Evolutionary conservation across 148 eudicot genomes (phyloP), one percentile per base, ranked within the genome.

Genomic region (Dysphania ambrosioides): DNA sequence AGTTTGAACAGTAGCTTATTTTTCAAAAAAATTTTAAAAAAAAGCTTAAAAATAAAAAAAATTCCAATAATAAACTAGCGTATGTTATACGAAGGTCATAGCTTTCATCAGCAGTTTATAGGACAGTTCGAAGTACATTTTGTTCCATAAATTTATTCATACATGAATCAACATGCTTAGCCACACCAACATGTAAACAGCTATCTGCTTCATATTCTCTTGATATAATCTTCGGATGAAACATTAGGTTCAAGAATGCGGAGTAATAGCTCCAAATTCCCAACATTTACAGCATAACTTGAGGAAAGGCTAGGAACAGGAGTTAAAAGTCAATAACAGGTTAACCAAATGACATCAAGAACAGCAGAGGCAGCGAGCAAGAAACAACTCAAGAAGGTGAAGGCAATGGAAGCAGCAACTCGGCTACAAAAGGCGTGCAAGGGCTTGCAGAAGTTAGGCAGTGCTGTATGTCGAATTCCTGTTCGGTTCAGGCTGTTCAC

Each of bases 361-460:
- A 92, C 86, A 70, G 86, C 82, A 0, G 90, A 85, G 29, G 78
- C 74, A 1, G 94, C 99, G 2, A 95, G 89, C 77, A 95, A 77
- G 84, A 89, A 85, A 84, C 88, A 89, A 71, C 89, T 83, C 65
- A 92, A 79, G 78, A 92, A 88, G 29, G 97, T 75, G 82, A 90
- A 85, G 27, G 86, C 96, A 35, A 95, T 92, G 32, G 99, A 95
- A 70, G 86, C 79, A 19, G 91, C 93, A 24, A 92, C 91, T 34
- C 88, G 91, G 11, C 84, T 75, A 42, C 99, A 92, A 76, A 92
- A 95, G 40, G 75, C 35, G 60, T 80, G 93, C 75, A 95, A 68
- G 1, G 99, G 92, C 82, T 89, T 89, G 79, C 99, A 95, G 85
- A 95, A 95, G 73, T 95, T 89, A 0, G 99, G 99, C n/a, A 95